Conservation (phyloP, 139 green algal species). For the Pycnococcus provasolii region DNA sequence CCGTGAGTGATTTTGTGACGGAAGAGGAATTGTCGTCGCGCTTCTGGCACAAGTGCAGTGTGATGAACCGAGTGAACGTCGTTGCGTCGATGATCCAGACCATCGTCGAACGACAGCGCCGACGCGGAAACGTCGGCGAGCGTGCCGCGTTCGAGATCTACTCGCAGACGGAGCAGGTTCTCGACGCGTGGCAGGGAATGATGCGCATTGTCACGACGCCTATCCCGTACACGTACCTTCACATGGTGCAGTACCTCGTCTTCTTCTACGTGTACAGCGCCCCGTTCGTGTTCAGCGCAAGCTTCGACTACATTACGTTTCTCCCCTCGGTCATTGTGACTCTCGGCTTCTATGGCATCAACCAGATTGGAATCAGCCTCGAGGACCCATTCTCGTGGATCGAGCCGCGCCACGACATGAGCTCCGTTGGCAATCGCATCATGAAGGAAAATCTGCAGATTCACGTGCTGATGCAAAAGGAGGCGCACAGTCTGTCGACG, state of each 20-base stretch:
- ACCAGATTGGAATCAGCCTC: constrained; percentile 11
- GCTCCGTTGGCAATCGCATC: neutral
- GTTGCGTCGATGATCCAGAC: constrained; percentile 1
- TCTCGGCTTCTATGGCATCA: constrained; percentile 22
- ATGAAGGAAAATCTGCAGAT: neutral
- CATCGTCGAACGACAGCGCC: constrained; percentile 7
- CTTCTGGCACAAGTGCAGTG: too few relatives aligned
- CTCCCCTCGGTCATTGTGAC: constrained; percentile 1
- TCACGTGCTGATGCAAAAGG: neutral
- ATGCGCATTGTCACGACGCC: constrained; percentile 24
- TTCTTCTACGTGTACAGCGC: constrained; percentile 17
- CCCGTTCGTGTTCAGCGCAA: constrained; percentile 13
- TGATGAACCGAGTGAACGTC: constrained; percentile 1
- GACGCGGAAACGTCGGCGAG: constrained; percentile 8
- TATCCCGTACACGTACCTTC: constrained; percentile 17
- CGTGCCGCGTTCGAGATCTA: constrained; percentile 18
- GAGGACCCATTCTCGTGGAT: constrained; percentile 22
- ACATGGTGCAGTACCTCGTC: constrained; percentile 12
- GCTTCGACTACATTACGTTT: constrained; percentile 13
- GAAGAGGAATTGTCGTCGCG: neutral
- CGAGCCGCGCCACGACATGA: constrained; percentile 7
- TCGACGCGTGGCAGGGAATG: neutral
- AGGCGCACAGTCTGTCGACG: too few relatives aligned
- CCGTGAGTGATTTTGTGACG: constrained; percentile 5
- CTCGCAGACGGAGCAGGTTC: neutral